phyloP scores from a whole-genome alignment of 2,329 filamentous ascomycete genomes.

The Diaporthe helianthi region DNA sequence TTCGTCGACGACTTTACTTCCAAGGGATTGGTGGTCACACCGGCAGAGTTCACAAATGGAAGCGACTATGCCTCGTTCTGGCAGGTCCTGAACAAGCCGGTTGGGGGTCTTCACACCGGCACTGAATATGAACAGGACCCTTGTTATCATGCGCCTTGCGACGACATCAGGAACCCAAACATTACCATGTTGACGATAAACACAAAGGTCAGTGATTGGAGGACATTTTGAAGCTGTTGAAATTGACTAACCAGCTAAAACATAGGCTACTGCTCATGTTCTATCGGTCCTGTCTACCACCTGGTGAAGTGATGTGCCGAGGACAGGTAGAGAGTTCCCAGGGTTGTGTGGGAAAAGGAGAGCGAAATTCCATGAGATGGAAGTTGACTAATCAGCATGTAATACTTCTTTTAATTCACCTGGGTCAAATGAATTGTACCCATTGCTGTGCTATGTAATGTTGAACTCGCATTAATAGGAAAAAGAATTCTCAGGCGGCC shows the following conservation, averaged over 20 bases:
- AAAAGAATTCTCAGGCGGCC: too few species aligned
- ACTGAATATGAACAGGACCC: conserved; percentile 38
- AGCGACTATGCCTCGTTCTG: conserved; percentile 40
- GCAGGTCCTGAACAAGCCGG: conserved; percentile 43
- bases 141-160: conserved; percentile 47
- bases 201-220: conserved; percentile 38
- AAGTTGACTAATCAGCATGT: too few species aligned
- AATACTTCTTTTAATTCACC: too few species aligned
- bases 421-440: too few species aligned
- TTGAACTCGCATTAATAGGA: too few species aligned
- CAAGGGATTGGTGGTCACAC: conserved; percentile 39
- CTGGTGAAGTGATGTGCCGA: too few species aligned
- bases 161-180: conserved; percentile 44
- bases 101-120: conserved; percentile 47
- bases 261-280: neutral
- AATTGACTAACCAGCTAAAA: neutral
- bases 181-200: conserved; percentile 43
- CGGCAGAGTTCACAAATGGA: conserved; percentile 42
- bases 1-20: conserved; percentile 42
- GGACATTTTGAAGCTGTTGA: rapidly evolving
- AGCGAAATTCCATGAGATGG: too few species aligned
- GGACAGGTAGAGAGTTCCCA: too few species aligned
- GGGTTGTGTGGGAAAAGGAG: too few species aligned
- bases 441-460: too few species aligned
- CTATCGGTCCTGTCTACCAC: neutral